These are phyloP conservation scores for Rhododendron ovatum DNA, from an alignment of 148 eudicot species.

Conservation along the genomic window DNA sequence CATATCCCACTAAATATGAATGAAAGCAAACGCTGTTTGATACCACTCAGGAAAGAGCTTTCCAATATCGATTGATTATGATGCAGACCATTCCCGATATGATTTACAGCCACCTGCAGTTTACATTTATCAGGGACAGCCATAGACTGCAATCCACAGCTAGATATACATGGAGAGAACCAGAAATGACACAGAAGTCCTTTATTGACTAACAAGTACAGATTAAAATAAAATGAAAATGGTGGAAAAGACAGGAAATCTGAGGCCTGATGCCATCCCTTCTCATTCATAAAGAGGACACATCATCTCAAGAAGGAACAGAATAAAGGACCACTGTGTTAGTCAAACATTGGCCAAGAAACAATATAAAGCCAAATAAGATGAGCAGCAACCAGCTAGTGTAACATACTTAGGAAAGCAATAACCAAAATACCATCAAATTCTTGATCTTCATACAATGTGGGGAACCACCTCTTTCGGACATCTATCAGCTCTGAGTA, in stretches of 20 bases:
- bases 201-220: background rate
- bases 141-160: slow-evolving; percentile 34
- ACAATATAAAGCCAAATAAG: background rate
- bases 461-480: background rate
- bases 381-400: background rate
- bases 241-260: background rate
- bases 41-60: slow-evolving; percentile 61
- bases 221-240: background rate
- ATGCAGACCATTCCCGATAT: slow-evolving; percentile 32
- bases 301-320: background rate
- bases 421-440: background rate
- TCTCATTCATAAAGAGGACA: background rate
- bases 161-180: background rate
- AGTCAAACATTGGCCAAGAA: background rate
- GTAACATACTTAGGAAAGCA: background rate
- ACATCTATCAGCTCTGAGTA: background rate
- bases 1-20: slow-evolving; percentile 81
- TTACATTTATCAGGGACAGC: slow-evolving; percentile 29
- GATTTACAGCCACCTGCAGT: slow-evolving; percentile 34
- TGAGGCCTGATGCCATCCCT: background rate
- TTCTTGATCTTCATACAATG: background rate
- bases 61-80: slow-evolving; percentile 23
- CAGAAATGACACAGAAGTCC: background rate
- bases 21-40: slow-evolving; percentile 89
- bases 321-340: background rate